These are phyloP conservation scores for Aechmea fasciata DNA, from an alignment of 176 grass and related monocot species.

Conservation along the genomic window DNA sequence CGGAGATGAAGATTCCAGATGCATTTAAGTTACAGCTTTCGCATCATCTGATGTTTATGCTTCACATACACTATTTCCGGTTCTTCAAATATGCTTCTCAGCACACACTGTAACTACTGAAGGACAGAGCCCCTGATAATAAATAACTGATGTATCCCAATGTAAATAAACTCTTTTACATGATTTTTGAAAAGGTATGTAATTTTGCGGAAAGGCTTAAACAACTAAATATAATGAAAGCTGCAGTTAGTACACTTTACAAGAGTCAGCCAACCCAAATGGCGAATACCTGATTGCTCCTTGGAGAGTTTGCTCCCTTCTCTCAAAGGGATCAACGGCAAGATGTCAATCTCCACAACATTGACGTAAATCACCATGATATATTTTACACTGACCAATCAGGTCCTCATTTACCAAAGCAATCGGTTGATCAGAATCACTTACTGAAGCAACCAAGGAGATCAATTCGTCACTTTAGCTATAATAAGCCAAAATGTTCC, in stretches of 20 bases:
- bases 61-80: conserved; percentile 33
- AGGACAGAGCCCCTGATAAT: conserved; percentile 22
- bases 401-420: background rate
- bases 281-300: conserved; percentile 26
- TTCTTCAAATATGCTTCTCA: conserved; percentile 35
- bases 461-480: background rate
- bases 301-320: conserved; percentile 8
- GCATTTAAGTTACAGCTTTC: conserved; percentile 14
- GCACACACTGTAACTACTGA: conserved; percentile 20
- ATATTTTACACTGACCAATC: conserved; percentile 4
- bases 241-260: conserved; percentile 63
- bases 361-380: background rate
- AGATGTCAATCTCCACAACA: background rate
- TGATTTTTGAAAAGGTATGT: conserved; percentile 35
- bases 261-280: conserved; percentile 29
- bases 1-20: background rate
- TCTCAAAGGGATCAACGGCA: too few relatives aligned
- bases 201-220: conserved; percentile 27
- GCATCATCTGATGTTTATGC: conserved; percentile 28
- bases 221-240: conserved; percentile 44
- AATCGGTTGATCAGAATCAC: background rate
- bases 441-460: background rate
- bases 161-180: conserved; percentile 41
- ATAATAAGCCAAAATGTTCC: background rate
- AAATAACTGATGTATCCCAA: conserved; percentile 34